Evolutionary conservation across 2,329 filamentous ascomycete genomes (phyloP), one percentile per base, ranked within the genome.

Genomic region (Aaosphaeria pasadenensis): DNA sequence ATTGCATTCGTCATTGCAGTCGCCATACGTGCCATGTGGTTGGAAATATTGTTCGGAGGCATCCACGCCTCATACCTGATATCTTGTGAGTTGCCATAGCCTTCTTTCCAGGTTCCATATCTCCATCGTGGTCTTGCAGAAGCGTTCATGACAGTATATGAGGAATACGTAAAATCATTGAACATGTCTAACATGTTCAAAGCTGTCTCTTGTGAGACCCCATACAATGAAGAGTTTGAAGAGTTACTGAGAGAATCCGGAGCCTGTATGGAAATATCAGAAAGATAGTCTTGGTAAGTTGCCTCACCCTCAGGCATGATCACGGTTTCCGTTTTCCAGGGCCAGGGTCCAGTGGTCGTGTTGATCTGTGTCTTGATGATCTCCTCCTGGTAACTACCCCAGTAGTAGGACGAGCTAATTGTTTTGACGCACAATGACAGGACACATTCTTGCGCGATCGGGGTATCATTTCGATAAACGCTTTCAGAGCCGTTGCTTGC

Each of bases 401-500:
- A 41, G 1, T 30, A 29, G n/a, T 64, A 67, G 0, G 60, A 51
- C 0, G 62, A 66, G 5, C 53, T 29, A 0, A 69, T 58, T 0
- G 54, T 63, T 24, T 67, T 50, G 0, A 66, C 55, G 41, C 64
- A 69, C 60, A 56, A 69, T 0, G 62, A 42, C 0, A 67, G 17
- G 1, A 62, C 29, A 30, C 63, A 66, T 45, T 66, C 63, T 0
- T 58, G 53, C 0, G 48, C 39, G 0, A 54, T 5, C 0, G 63
- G 63, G 0, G 42, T 24, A 2, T 54, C n/a, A 0, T 56, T 48
- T 0, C 30, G 17, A 17, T 54, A 52, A 0, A 64, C 55, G 7
- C 48, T 46, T 0, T 46, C 3, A 7, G 38, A 2, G 0, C 48
- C 52, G 32, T 55, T 32, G 0, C 29, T 2, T 1, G 54, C 44